A percentile compares a stretch with the other conserved stretches of the same genome.
Conservation (phyloP, 2,329 filamentous ascomycete species). For the Zopfia rhizophila region DNA sequence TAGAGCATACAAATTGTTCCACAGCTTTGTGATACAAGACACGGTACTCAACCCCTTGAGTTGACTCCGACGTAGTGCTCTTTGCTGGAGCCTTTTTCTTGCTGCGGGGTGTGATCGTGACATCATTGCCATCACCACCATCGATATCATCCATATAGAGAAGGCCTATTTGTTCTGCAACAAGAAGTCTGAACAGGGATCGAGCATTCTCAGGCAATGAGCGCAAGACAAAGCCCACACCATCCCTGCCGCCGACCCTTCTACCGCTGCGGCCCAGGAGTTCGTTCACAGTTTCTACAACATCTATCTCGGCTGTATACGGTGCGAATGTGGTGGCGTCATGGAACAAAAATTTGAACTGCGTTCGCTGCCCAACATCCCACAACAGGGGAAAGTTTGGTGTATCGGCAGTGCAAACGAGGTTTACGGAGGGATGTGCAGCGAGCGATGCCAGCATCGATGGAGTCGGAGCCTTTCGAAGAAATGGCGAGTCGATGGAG, state of each 20-base stretch:
- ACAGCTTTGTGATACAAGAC: slow-evolving; percentile 94
- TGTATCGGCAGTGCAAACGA: slow-evolving; percentile 86
- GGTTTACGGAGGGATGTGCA: slow-evolving; percentile 74
- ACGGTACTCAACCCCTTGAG: slow-evolving; percentile 83
- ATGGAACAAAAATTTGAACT: slow-evolving; percentile 90
- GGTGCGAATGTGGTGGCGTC: slow-evolving; percentile 90
- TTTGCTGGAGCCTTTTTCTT: slow-evolving; percentile 41
- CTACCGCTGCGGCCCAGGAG: slow-evolving; percentile 83
- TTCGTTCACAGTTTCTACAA: slow-evolving; percentile 90
- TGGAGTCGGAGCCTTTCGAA: slow-evolving; percentile 78
- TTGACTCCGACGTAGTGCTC: slow-evolving; percentile 43
- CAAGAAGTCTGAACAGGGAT: slow-evolving; percentile 83
- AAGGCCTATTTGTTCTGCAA: slow-evolving; percentile 82
- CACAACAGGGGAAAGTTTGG: slow-evolving; percentile 89
- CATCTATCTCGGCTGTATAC: slow-evolving; percentile 78
- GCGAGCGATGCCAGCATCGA: slow-evolving; percentile 80
- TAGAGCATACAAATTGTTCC: slow-evolving; percentile 96
- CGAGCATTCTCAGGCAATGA: slow-evolving; percentile 92
- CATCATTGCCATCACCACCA: slow-evolving; percentile 37
- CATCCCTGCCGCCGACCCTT: slow-evolving; percentile 87
- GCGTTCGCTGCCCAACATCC: slow-evolving; percentile 85
- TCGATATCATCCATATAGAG: slow-evolving; percentile 61
- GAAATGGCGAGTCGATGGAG: slow-evolving; percentile 82
- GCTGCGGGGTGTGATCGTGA: slow-evolving; percentile 27
- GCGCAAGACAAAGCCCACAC: slow-evolving; percentile 88